Conservation (phyloP, 345 rosid species). For the Hibiscus mutabilis region DNA sequence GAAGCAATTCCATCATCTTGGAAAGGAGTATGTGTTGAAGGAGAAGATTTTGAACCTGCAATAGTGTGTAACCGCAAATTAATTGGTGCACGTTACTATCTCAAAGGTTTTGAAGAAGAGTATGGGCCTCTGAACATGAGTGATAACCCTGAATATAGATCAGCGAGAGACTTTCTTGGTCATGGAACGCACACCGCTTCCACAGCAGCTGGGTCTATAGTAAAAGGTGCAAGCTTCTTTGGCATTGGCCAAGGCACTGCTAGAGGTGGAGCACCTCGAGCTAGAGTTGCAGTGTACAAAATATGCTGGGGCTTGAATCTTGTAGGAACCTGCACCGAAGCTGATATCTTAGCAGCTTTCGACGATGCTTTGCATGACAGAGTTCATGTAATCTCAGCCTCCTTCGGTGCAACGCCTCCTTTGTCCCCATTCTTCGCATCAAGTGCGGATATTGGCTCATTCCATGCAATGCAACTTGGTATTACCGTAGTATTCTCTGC, state of each 20-base stretch:
- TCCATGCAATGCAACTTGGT: constrained; percentile 41
- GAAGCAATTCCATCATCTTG: constrained; percentile 47
- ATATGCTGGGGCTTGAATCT: constrained; percentile 10
- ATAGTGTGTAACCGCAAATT: constrained; percentile 53
- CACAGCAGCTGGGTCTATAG: constrained; percentile 42
- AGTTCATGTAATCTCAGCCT: constrained; percentile 43
- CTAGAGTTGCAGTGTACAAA: constrained; percentile 55
- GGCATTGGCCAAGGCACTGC: constrained; percentile 36
- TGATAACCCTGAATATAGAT: constrained; percentile 38
- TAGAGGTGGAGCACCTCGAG: constrained; percentile 57
- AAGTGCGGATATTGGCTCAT: constrained; percentile 32
- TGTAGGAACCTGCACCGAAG: constrained; percentile 23
- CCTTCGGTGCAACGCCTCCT: constrained; percentile 34
- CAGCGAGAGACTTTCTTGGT: constrained; percentile 30
- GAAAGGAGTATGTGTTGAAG: constrained; percentile 55
- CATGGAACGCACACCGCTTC: constrained; percentile 62
- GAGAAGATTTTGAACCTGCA: constrained; percentile 42
- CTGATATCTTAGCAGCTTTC: constrained; percentile 39
- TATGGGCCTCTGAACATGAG: constrained; percentile 26
- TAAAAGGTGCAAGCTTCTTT: constrained; percentile 24
- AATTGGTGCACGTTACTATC: constrained; percentile 65
- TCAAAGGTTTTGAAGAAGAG: constrained; percentile 38
- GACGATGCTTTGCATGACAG: constrained; percentile 39
- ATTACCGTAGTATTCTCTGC: constrained; percentile 37
- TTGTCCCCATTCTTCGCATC: constrained; percentile 28